Evolutionary conservation across 148 eudicot genomes (phyloP).

Genomic region (Camellia japonica): DNA sequence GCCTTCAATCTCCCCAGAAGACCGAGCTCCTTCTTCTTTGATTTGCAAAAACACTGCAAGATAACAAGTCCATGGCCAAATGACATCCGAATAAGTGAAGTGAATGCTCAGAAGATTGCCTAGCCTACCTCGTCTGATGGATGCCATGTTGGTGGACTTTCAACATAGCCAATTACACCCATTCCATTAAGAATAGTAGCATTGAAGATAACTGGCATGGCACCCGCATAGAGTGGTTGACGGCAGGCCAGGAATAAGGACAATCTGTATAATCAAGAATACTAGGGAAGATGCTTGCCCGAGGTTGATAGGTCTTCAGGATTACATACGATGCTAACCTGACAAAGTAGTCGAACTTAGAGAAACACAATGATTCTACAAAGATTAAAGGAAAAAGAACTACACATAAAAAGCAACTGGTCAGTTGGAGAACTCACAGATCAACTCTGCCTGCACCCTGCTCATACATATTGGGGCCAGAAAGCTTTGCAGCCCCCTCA

Average conservation of each 20-base stretch:
- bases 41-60: constrained; percentile 93
- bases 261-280: constrained; percentile 84
- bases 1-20: constrained; percentile 82
- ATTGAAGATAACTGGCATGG: constrained; percentile 94
- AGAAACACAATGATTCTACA: neutral
- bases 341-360: constrained; percentile 27
- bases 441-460: constrained; percentile 99
- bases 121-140: constrained; percentile 83
- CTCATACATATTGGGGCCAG: constrained; percentile 96
- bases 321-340: constrained; percentile 93
- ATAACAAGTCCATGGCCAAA: constrained; percentile 99
- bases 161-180: constrained; percentile 89
- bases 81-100: constrained; percentile 79
- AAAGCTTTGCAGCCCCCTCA: constrained; percentile 94
- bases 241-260: constrained; percentile 99
- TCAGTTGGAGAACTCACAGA: constrained; percentile 57
- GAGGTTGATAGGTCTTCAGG: constrained; percentile 75
- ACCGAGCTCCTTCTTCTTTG: constrained; percentile 91
- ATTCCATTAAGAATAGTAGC: constrained; percentile 92
- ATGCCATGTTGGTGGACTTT: constrained; percentile 78
- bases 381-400: neutral
- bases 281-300: constrained; percentile 85
- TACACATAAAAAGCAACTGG: neutral
- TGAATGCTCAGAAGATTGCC: constrained; percentile 88
- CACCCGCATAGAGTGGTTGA: constrained; percentile 96